A percentile compares a stretch with the other conserved stretches of the same genome.
Conservation (phyloP, 768 basidiomycete species). For the Kwoniella mangroviensis region DNA sequence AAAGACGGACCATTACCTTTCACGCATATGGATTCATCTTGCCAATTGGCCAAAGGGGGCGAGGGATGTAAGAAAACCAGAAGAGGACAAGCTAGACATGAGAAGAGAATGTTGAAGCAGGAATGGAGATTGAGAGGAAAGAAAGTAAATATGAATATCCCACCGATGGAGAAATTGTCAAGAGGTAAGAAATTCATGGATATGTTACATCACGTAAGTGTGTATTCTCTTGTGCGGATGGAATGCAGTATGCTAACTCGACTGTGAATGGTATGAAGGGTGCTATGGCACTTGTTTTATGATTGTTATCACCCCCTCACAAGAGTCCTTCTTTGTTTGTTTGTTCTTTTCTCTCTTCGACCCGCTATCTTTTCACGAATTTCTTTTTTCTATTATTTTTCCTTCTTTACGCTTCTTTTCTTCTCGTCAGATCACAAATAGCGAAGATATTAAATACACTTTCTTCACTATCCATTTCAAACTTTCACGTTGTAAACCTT, state of each 20-base stretch:
- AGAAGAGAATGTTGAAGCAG: background rate
- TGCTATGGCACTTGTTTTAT: slow-evolving; percentile 26
- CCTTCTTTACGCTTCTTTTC: too few species aligned
- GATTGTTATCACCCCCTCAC: background rate
- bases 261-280: slow-evolving; percentile 18
- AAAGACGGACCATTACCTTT: slow-evolving; percentile 27
- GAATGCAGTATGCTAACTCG: background rate
- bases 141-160: slow-evolving; percentile 9
- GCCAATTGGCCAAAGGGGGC: background rate
- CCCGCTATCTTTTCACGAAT: too few species aligned
- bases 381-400: too few species aligned
- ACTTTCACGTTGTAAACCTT: background rate
- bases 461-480: background rate
- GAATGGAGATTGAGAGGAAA: slow-evolving; percentile 1
- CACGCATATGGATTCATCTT: slow-evolving; percentile 4
- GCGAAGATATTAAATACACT: too few species aligned
- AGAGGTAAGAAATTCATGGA: slow-evolving; percentile 21
- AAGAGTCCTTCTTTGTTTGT: background rate
- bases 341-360: background rate
- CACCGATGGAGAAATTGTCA: slow-evolving; percentile 16
- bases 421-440: too few species aligned
- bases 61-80: background rate
- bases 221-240: background rate
- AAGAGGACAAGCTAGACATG: slow-evolving; percentile 5
- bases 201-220: slow-evolving; percentile 31